These are phyloP conservation scores for Colletotrichum navitas DNA, from an alignment of 2,329 filamentous ascomycete genomes.

Conservation along the genomic window DNA sequence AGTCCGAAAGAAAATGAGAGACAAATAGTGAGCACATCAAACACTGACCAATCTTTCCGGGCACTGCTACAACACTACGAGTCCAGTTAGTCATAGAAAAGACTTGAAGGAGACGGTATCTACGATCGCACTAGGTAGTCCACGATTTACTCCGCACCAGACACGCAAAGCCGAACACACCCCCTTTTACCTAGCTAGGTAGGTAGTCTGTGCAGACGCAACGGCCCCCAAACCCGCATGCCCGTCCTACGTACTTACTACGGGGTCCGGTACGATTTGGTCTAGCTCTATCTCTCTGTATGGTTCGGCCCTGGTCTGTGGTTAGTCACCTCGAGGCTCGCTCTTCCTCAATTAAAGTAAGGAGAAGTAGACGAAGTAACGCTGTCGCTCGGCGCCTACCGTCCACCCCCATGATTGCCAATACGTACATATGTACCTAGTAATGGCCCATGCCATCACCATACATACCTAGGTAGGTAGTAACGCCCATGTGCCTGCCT, in stretches of 20 bases:
- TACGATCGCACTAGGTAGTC: conserved; percentile 5
- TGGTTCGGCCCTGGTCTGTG: conserved; percentile 18
- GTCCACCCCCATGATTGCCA: conserved; percentile 8
- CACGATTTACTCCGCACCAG: background rate
- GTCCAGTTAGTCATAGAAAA: background rate
- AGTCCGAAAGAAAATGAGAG: conserved; percentile 13
- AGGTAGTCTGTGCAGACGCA: conserved; percentile 14
- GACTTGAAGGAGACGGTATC: background rate
- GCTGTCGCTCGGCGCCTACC: conserved; percentile 40
- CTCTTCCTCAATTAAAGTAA: conserved; percentile 39
- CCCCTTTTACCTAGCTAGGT: background rate
- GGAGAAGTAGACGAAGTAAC: conserved; percentile 36
- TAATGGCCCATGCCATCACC: conserved; percentile 32
- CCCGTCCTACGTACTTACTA: conserved; percentile 6
- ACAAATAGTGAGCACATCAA: conserved; percentile 48
- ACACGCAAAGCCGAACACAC: conserved; percentile 3
- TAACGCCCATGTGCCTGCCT: conserved; percentile 30
- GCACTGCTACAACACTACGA: conserved; percentile 7
- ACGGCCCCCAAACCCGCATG: conserved; percentile 29
- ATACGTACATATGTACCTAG: background rate
- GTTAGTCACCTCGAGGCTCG: conserved; percentile 35
- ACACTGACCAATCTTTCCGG: conserved; percentile 47
- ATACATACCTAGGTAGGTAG: background rate
- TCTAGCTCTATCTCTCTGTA: conserved; percentile 9
- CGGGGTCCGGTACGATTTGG: conserved; percentile 1